These are phyloP conservation scores for Leccinellum luteum DNA, from an alignment of 768 basidiomycete genomes.

Conservation along the genomic window DNA sequence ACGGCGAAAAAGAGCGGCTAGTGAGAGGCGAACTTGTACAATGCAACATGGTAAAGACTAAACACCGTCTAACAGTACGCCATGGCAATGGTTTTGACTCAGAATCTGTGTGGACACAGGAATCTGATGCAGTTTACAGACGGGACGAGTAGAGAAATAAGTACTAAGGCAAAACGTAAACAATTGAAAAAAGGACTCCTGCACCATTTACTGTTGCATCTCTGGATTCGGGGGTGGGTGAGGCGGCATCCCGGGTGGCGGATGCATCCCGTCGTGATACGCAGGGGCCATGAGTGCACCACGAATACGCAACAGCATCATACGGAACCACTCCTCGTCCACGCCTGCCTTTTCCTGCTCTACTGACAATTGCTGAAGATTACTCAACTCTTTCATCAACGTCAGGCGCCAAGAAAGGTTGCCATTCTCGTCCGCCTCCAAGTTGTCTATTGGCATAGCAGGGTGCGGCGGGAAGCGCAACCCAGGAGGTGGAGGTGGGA, in stretches of 20 bases:
- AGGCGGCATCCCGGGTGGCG: constrained; percentile 36
- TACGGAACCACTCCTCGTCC: constrained; percentile 81
- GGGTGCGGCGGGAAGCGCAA: constrained; percentile 60
- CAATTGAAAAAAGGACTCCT: background rate
- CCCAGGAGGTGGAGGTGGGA: constrained; percentile 46
- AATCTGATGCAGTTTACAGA: constrained; percentile 4
- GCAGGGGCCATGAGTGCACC: constrained; percentile 60
- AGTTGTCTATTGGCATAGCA: constrained; percentile 64
- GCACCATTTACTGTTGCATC: constrained; percentile 24
- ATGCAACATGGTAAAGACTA: background rate
- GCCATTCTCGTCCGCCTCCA: constrained; percentile 76
- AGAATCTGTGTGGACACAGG: background rate
- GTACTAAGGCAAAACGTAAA: constrained; percentile 5
- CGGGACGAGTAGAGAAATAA: constrained; percentile 1
- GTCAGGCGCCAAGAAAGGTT: constrained; percentile 77
- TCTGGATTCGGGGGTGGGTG: constrained; percentile 35
- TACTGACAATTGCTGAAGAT: constrained; percentile 69
- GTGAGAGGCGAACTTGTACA: background rate
- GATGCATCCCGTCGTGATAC: constrained; percentile 37
- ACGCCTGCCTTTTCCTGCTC: constrained; percentile 82
- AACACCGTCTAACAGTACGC: background rate
- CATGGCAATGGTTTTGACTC: too few species aligned
- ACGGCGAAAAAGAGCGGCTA: background rate
- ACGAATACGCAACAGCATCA: constrained; percentile 81
- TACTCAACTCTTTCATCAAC: constrained; percentile 78